Conservation (phyloP, 148 eudicot species). For the Polygonum maritimum region DNA sequence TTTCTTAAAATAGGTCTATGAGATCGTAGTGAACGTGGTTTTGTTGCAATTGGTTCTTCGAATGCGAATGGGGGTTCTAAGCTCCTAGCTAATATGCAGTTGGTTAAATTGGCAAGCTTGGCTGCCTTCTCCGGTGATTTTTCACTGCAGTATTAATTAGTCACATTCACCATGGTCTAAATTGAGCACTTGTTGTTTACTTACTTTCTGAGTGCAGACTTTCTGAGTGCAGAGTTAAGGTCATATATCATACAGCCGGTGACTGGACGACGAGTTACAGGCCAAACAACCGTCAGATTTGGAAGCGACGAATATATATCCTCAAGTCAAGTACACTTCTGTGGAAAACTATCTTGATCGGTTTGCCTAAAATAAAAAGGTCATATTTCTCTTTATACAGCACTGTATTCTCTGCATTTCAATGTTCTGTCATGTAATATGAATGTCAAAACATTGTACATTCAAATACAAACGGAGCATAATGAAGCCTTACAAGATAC, state of each 20-base stretch:
- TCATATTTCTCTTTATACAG: background rate
- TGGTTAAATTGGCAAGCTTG: too few relatives aligned
- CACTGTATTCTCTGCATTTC: background rate
- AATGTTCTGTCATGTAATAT: background rate
- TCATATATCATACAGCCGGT: too few relatives aligned
- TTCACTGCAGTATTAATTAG: too few relatives aligned
- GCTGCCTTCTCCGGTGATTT: too few relatives aligned
- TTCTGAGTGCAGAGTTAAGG: too few relatives aligned
- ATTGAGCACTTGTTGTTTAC: too few relatives aligned
- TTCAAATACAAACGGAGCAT: background rate
- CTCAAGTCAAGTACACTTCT: background rate
- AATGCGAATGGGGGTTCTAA: too few relatives aligned
- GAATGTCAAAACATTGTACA: background rate
- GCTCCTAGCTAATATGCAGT: too few relatives aligned
- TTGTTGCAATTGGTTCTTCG: background rate
- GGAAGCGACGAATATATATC: background rate
- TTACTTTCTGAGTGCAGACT: too few relatives aligned
- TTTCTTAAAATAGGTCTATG: background rate
- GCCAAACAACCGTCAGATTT: background rate
- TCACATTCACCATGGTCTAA: too few relatives aligned
- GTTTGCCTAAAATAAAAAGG: background rate
- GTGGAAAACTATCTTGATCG: constrained; percentile 10
- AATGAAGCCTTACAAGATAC: background rate
- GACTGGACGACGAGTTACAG: background rate
- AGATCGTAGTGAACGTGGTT: background rate